phyloP scores from a whole-genome alignment of 2,329 filamentous ascomycete species.

The Keithomyces neogunnii region DNA sequence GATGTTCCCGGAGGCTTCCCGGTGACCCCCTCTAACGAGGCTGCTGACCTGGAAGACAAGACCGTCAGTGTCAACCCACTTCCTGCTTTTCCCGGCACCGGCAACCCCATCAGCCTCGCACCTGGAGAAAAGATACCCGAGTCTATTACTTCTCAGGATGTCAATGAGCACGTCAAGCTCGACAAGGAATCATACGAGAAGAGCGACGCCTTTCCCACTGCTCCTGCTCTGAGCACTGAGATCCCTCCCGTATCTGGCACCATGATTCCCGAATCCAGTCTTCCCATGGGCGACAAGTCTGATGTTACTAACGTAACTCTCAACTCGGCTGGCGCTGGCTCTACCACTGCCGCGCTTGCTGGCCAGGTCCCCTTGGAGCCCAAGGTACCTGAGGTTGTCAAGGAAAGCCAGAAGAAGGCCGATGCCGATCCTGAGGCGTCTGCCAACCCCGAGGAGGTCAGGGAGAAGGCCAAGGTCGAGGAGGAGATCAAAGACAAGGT shows the following conservation, averaged over 20 bases:
- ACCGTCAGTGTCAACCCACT: slow-evolving; percentile 52
- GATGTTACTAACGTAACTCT: slow-evolving; percentile 32
- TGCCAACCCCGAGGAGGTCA: slow-evolving; percentile 54
- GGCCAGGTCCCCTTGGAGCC: slow-evolving; percentile 58
- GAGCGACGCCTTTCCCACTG: slow-evolving; percentile 54
- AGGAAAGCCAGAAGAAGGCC: slow-evolving; percentile 63
- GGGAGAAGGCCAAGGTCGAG: slow-evolving; percentile 64
- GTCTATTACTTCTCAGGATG: slow-evolving; percentile 56
- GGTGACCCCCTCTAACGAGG: slow-evolving; percentile 53
- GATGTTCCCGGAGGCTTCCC: slow-evolving; percentile 45
- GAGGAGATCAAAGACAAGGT: slow-evolving; percentile 62
- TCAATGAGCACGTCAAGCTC: slow-evolving; percentile 63
- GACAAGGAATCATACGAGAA: slow-evolving; percentile 85
- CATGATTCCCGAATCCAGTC: slow-evolving; percentile 74
- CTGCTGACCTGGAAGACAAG: slow-evolving; percentile 42
- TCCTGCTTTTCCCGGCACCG: slow-evolving; percentile 51
- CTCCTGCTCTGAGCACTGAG: slow-evolving; percentile 24
- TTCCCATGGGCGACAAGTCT: slow-evolving; percentile 48
- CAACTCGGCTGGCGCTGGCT: slow-evolving; percentile 41
- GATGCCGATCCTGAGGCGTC: slow-evolving; percentile 59
- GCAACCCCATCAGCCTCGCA: slow-evolving; percentile 73
- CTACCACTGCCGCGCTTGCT: slow-evolving; percentile 63
- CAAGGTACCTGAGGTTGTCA: slow-evolving; percentile 43
- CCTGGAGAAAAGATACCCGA: slow-evolving; percentile 78
- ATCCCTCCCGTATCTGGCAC: slow-evolving; percentile 50